phyloP scores from a whole-genome alignment of 1,284 basidiomycete species.

The Wallemia mellicola region DNA sequence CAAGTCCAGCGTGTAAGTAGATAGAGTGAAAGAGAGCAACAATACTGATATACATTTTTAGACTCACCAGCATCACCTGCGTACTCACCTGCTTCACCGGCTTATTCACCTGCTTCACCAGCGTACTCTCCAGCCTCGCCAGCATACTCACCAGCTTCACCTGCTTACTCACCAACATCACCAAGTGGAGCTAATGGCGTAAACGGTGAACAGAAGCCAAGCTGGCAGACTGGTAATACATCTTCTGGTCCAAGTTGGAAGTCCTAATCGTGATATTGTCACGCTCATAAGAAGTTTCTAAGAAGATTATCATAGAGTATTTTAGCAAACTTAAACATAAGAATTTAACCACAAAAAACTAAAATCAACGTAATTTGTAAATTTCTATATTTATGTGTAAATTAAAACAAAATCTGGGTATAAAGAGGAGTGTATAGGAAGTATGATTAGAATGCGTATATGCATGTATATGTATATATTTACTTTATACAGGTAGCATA shows the following conservation, averaged over 20 bases:
- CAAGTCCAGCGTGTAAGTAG: slow-evolving; percentile 6
- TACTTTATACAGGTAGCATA: too few species aligned
- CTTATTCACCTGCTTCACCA: slow-evolving; percentile 55
- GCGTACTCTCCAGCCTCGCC: slow-evolving; percentile 64
- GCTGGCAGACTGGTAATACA: neutral
- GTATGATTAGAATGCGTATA: neutral
- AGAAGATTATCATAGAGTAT: too few species aligned
- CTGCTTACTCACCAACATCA: slow-evolving; percentile 43
- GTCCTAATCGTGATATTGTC: neutral
- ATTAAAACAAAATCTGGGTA: too few species aligned
- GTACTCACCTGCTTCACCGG: slow-evolving; percentile 55
- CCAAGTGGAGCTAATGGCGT: slow-evolving; percentile 21
- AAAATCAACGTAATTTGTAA: neutral
- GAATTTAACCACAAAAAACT: neutral
- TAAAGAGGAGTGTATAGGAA: neutral
- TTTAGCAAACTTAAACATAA: too few species aligned
- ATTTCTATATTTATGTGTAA: neutral
- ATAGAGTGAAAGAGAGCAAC: too few species aligned
- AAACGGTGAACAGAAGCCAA: neutral
- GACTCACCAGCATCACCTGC: slow-evolving; percentile 61
- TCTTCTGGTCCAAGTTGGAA: neutral
- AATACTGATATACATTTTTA: slow-evolving; percentile 52
- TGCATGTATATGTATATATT: neutral
- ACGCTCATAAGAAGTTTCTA: too few species aligned
- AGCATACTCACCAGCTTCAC: slow-evolving; percentile 42